Base-by-base conservation (phyloP, 2,329 filamentous ascomycete species). In the Rhynchosporium agropyri region DNA sequence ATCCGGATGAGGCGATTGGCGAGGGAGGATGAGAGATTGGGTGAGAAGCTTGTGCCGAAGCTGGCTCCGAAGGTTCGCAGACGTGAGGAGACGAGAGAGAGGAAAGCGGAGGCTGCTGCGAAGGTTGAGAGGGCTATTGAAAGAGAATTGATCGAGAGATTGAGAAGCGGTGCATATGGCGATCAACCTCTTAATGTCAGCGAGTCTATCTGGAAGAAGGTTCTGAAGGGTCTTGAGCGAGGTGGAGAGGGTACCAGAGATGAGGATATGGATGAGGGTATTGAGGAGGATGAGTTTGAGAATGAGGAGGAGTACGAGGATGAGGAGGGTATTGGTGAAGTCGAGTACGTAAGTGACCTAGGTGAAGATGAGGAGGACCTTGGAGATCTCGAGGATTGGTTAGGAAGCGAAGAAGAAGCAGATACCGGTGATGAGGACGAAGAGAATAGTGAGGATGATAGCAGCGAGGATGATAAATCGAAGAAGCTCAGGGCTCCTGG, bases 41-140 rank as follows among this genome's bases (percentile, higher is more conserved):
- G 93, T 46, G 95, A 98, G 82, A 89, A 85, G 73, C 79, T 96
- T 50, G 93, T 98, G 29, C 89, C 92, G 40, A 92, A 92, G 77
- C 79, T 97, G 73, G 94, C 95, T 62, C 93, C 94, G 60, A 99
- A 99, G 83, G 86, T 99, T 61, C 83, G 84, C 69, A 84, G 88
- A 71, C 83, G 91, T 68, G 91, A 95, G 76, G 84, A 84, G 69
- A 89, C 89, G 3, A 82, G 91, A 73, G 89, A 92, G 78, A 81
- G 89, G 69, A 92, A 90, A 78, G 89, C 89, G 10, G 87, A 91
- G 77, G 87, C 87, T 26, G 91, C 91, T 7, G 95, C 95, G 28
- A 97, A 97, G 85, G 87, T 99, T 65, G 95, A 99, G 82, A 83
- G 92, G 68, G 92, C 92, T 7, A 98, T 99, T 76, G 95, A 99